A percentile compares a stretch with the other conserved stretches of the same genome.
These are phyloP conservation scores for Metschnikowia cubensis DNA, from an alignment of 805 yeast genomes.

Conservation along the genomic window DNA sequence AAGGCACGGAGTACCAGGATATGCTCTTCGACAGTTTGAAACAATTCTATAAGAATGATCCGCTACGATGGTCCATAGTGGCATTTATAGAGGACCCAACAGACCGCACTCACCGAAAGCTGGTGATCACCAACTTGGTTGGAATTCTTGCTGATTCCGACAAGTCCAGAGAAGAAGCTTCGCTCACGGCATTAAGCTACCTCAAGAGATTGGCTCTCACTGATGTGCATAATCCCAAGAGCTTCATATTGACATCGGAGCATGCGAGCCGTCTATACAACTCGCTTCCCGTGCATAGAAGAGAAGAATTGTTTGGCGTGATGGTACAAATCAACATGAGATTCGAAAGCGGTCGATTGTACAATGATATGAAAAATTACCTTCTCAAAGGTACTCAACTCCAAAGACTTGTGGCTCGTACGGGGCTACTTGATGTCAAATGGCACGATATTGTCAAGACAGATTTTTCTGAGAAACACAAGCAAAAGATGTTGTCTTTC, in stretches of 20 bases:
- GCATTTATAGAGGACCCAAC: conserved; percentile 26
- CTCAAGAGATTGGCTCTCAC: conserved; percentile 25
- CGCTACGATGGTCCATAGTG: conserved; percentile 25
- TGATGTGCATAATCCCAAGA: conserved; percentile 18
- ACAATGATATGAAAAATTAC: conserved; percentile 20
- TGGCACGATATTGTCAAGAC: conserved; percentile 33
- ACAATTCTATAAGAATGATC: conserved; percentile 17
- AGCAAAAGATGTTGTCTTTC: conserved; percentile 29
- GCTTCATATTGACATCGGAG: conserved; percentile 15
- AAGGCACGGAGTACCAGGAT: conserved; percentile 17
- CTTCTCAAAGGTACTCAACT: conserved; percentile 28
- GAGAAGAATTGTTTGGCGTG: conserved; percentile 26
- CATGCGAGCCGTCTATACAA: conserved; percentile 1
- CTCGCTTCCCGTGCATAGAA: conserved; percentile 1
- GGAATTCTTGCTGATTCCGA: conserved; percentile 12
- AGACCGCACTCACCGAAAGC: conserved; percentile 13
- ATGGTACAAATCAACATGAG: conserved; percentile 32
- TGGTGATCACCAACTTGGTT: conserved; percentile 17
- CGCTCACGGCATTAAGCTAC: conserved; percentile 23
- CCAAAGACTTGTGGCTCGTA: conserved; percentile 32
- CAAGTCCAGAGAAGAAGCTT: conserved; percentile 13
- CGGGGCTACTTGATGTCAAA: conserved; percentile 33
- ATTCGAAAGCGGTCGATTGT: conserved; percentile 16
- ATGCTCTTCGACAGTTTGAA: conserved; percentile 18
- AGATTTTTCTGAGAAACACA: conserved; percentile 16